Conservation (phyloP, 169 alveolate species). For the Sarcocystis neurona region DNA sequence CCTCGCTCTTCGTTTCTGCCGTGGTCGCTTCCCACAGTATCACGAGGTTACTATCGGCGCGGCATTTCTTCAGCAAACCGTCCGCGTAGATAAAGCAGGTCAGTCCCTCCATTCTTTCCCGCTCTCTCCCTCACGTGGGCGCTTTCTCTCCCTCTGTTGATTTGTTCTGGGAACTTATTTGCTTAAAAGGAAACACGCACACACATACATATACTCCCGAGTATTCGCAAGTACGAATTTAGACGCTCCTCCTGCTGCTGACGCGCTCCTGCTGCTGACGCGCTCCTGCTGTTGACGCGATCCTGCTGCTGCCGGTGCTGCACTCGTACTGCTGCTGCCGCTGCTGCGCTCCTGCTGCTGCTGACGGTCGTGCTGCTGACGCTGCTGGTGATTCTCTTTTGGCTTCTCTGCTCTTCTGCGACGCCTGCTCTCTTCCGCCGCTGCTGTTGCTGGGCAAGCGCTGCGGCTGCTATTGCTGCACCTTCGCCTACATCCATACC, state of each 20-base stretch:
- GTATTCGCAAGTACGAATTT: too few species aligned
- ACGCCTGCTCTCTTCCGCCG: neutral
- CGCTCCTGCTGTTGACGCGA: neutral
- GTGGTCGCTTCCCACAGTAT: slow-evolving; percentile 83
- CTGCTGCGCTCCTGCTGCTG: neutral
- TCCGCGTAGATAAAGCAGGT: slow-evolving; percentile 25
- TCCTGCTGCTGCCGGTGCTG: neutral
- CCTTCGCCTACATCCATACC: too few species aligned
- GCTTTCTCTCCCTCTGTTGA: neutral
- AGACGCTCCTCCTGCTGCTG: neutral
- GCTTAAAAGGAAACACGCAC: too few species aligned
- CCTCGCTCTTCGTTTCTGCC: slow-evolving; percentile 84
- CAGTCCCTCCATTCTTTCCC: neutral
- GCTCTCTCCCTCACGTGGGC: neutral
- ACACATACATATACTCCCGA: too few species aligned
- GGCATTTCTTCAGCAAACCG: slow-evolving; percentile 82
- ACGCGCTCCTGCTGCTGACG: neutral
- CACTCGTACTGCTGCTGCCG: neutral
- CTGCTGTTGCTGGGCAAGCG: neutral
- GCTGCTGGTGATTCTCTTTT: neutral
- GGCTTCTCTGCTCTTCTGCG: neutral
- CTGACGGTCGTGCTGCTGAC: neutral
- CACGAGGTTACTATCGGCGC: slow-evolving; percentile 92
- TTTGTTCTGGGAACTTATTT: too few species aligned
- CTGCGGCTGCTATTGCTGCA: neutral